Evolutionary conservation across 2,329 filamentous ascomycete genomes (phyloP).

Genomic region (Fusarium zealandicum): DNA sequence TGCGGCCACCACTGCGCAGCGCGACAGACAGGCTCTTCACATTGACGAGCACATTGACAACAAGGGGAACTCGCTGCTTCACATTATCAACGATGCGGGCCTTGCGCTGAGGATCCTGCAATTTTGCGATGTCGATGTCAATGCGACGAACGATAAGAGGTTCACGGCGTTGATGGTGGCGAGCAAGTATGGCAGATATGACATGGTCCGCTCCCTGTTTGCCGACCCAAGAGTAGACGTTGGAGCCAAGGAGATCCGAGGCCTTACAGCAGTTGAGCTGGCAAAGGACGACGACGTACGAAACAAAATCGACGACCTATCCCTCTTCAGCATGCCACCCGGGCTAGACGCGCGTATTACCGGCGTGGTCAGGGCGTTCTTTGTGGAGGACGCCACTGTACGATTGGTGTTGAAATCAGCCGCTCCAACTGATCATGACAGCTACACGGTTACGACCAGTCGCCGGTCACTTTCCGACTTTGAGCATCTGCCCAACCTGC

Average conservation of each 20-base stretch:
- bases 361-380: conserved; percentile 92
- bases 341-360: conserved; percentile 83
- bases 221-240: conserved; percentile 87
- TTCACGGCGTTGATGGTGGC: conserved; percentile 98
- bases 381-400: conserved; percentile 94
- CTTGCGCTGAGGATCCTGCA: conserved; percentile 79
- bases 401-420: conserved; percentile 94
- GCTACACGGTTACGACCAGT: conserved; percentile 93
- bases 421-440: conserved; percentile 79
- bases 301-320: conserved; percentile 94
- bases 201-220: conserved; percentile 89
- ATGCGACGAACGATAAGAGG: conserved; percentile 91
- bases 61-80: conserved; percentile 94
- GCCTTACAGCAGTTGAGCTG: conserved; percentile 91
- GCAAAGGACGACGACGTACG: conserved; percentile 98
- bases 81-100: conserved; percentile 87
- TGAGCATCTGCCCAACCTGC: conserved; percentile 83
- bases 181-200: conserved; percentile 95
- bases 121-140: conserved; percentile 92
- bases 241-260: conserved; percentile 81
- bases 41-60: conserved; percentile 90
- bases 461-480: conserved; percentile 88
- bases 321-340: conserved; percentile 77
- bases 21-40: conserved; percentile 81
- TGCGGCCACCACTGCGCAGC: conserved; percentile 76